Conservation (phyloP, 2,329 filamentous ascomycete genomes). For the Epichloe hybrida region DNA sequence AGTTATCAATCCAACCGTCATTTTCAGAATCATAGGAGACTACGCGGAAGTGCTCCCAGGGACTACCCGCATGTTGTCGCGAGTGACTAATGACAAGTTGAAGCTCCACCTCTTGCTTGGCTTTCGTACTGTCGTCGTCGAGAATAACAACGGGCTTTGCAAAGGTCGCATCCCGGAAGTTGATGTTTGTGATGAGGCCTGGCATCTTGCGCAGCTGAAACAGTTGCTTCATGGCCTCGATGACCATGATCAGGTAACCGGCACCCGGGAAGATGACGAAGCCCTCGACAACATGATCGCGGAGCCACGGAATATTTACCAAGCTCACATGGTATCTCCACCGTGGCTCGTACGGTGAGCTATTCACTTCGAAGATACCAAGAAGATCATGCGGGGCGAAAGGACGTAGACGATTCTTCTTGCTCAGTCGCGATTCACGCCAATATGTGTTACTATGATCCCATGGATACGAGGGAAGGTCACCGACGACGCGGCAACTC, state of each 20-base stretch:
- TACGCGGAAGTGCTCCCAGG: no score
- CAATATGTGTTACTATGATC: neutral
- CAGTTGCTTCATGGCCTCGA: neutral
- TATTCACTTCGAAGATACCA: no score
- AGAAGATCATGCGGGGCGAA: neutral
- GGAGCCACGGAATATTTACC: constrained; percentile 19
- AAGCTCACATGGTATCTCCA: constrained; percentile 13
- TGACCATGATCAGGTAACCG: constrained; percentile 16
- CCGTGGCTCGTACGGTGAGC: neutral
- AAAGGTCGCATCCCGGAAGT: neutral
- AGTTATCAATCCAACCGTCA: no score
- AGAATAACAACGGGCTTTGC: no score
- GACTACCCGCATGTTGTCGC: no score
- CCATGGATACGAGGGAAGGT: neutral
- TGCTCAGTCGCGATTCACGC: constrained; percentile 12
- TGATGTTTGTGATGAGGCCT: no score
- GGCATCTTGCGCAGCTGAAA: neutral
- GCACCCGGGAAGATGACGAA: constrained; percentile 22
- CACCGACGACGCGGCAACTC: neutral
- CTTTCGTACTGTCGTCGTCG: no score
- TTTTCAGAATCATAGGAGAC: no score
- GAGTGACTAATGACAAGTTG: no score
- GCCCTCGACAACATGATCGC: constrained; percentile 11
- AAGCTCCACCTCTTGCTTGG: no score
- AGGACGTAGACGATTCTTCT: neutral